A percentile compares a stretch with the other conserved stretches of the same genome.
Conservation (phyloP, 2,329 filamentous ascomycete species). For the Didymella pomorum region DNA sequence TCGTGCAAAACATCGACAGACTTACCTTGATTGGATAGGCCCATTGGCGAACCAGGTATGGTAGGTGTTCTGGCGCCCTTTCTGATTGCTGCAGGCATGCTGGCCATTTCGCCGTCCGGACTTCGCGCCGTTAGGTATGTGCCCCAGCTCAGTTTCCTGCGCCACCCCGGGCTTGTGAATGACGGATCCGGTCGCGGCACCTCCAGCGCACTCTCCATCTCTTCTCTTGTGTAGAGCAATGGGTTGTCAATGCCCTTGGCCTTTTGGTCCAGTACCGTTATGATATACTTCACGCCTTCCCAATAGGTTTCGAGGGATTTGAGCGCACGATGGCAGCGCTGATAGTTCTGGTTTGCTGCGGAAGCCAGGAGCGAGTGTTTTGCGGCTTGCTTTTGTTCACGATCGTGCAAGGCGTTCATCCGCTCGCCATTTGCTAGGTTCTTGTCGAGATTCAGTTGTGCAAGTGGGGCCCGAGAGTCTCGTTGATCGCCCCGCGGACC, state of each 20-base stretch:
- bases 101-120: constrained; percentile 40
- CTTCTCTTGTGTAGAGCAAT: constrained; percentile 70
- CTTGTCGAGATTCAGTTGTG: constrained; percentile 11
- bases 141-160: constrained; percentile 56
- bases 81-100: constrained; percentile 43
- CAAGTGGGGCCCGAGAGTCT: constrained; percentile 4
- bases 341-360: constrained; percentile 86
- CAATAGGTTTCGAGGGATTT: constrained; percentile 84
- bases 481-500: constrained; percentile 8
- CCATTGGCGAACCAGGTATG: constrained; percentile 56
- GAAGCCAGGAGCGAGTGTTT: constrained; percentile 81
- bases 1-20: not conserved
- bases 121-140: constrained; percentile 51
- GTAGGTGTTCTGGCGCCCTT: constrained; percentile 39
- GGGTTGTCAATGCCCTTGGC: constrained; percentile 86
- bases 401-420: constrained; percentile 27
- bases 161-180: constrained; percentile 62
- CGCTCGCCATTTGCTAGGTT: constrained; percentile 25
- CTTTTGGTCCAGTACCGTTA: constrained; percentile 86
- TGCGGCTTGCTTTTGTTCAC: constrained; percentile 56
- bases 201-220: constrained; percentile 76
- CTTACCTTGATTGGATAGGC: constrained; percentile 61
- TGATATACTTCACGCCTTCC: constrained; percentile 85
- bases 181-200: constrained; percentile 59
- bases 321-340: constrained; percentile 83